Evolutionary conservation across 2,329 filamentous ascomycete genomes (phyloP).

Genomic region (Diaporthe sp.): DNA sequence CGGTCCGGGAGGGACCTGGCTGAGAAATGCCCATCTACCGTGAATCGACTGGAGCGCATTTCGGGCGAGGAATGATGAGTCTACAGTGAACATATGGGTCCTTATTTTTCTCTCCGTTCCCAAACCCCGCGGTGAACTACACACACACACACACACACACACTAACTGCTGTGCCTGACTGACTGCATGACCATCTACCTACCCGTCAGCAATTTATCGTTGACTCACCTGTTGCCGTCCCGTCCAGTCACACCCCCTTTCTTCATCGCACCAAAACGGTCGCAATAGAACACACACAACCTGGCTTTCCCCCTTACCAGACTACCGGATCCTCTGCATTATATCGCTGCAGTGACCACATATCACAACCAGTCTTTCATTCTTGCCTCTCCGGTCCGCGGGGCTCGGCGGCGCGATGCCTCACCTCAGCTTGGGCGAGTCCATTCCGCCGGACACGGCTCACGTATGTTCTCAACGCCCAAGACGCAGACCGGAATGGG

Average conservation of each 20-base stretch:
- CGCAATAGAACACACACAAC: no score
- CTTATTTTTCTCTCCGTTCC: neutral
- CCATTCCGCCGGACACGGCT: slow-evolving; percentile 81
- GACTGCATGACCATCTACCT: neutral
- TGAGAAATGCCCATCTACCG: neutral
- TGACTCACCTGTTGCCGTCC: neutral
- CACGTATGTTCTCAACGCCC: slow-evolving; percentile 68
- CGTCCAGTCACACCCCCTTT: neutral
- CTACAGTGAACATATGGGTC: neutral
- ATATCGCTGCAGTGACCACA: neutral
- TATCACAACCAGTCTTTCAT: neutral
- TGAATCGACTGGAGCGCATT: neutral
- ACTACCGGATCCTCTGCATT: neutral
- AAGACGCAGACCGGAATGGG: neutral
- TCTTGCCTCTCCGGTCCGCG: neutral
- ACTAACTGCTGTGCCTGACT: neutral
- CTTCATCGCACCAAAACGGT: neutral
- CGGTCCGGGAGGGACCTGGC: neutral
- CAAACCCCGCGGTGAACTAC: neutral
- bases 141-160: neutral
- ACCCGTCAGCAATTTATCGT: neutral
- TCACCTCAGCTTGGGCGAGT: slow-evolving; percentile 70
- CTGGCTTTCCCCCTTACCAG: neutral
- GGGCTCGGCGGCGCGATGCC: slow-evolving; percentile 49
- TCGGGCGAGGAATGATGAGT: neutral